Evolutionary conservation across 2,329 filamentous ascomycete genomes (phyloP), one percentile per base, ranked within the genome.

Genomic region (Leptodontidium sp.): DNA sequence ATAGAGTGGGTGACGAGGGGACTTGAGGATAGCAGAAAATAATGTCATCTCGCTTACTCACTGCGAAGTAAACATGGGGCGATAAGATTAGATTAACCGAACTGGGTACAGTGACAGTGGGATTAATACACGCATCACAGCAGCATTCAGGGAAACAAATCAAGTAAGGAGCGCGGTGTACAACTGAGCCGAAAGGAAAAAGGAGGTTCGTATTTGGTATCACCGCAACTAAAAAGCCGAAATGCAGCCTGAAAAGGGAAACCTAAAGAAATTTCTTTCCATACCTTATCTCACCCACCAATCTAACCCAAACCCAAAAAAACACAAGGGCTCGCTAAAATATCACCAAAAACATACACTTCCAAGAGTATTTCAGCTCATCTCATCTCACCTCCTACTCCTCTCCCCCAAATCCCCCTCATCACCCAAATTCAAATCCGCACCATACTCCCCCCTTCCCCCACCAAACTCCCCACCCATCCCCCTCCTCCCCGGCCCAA

Each of bases 161-260:
- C 21, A 21, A 21, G 21, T 21, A 21, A 21, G 21, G 21, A 21
- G 21, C 21, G 21, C 21, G 21, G 21, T 21, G 21, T 21, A 21
- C 21, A 21, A 21, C 21, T 21, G 21, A 21, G 21, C 21, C 21
- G 21, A 21, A 21, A 21, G 21, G 21, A 21, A 21, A 21, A 21
- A 21, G 21, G 21, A 21, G 32, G 47, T 38, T 53, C 24, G 24
- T 53, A 53, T 53, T 53, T 53, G 50, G 50, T 53, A 53, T 53
- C 50, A 32, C 12, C 50, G 26, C 50, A 32, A 24, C 12, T 53
- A 49, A 53, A 53, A 53, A 32, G 12, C 50, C 15, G 32, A 24
- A 53, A 21, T 21, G 21, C 21, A 21, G 21, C 12, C 14, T 17
- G 17, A 32, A 12, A 21, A 21, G 21, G 21, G 29, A 32, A 15